These are phyloP conservation scores for Euphorbia peplus DNA, from an alignment of 345 rosid species.

Conservation along the genomic window DNA sequence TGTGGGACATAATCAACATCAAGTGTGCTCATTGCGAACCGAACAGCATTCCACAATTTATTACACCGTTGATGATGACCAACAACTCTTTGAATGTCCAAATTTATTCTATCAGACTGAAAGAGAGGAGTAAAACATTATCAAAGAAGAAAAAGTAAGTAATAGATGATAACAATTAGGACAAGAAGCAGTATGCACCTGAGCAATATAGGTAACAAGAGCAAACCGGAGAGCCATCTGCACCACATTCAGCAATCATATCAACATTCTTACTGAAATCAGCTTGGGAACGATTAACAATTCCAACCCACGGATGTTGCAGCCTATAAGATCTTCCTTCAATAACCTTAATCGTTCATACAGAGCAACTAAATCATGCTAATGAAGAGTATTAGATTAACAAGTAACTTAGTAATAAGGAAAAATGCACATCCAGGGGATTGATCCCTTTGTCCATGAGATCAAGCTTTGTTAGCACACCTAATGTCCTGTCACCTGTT, in stretches of 20 bases:
- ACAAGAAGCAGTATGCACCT: too few species aligned
- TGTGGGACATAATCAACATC: conserved; percentile 67
- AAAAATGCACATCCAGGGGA: conserved; percentile 62
- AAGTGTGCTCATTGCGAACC: conserved; percentile 91
- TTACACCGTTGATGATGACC: conserved; percentile 99
- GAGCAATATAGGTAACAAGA: conserved; percentile 82
- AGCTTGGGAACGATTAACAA: conserved; percentile 99
- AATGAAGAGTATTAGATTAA: conserved; percentile 4
- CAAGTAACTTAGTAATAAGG: conserved; percentile 15
- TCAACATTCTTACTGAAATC: conserved; percentile 96
- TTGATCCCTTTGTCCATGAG: conserved; percentile 99
- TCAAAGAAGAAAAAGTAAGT: background rate
- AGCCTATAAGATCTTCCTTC: conserved; percentile 93
- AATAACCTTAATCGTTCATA: conserved; percentile 57
- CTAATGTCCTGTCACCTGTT: conserved; percentile 95
- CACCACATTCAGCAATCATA: conserved; percentile 93
- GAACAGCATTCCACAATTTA: conserved; percentile 95
- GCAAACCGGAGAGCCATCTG: conserved; percentile 99
- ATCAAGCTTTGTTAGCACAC: conserved; percentile 96
- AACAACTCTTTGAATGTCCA: conserved; percentile 91
- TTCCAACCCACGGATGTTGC: conserved; percentile 99
- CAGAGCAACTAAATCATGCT: conserved; percentile 21
- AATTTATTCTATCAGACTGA: conserved; percentile 91
- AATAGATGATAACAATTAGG: conserved; percentile 9
- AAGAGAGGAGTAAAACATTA: conserved; percentile 11